These are phyloP conservation scores for Candida smagusa DNA, from an alignment of 1,139 yeast genomes.

Conservation along the genomic window DNA sequence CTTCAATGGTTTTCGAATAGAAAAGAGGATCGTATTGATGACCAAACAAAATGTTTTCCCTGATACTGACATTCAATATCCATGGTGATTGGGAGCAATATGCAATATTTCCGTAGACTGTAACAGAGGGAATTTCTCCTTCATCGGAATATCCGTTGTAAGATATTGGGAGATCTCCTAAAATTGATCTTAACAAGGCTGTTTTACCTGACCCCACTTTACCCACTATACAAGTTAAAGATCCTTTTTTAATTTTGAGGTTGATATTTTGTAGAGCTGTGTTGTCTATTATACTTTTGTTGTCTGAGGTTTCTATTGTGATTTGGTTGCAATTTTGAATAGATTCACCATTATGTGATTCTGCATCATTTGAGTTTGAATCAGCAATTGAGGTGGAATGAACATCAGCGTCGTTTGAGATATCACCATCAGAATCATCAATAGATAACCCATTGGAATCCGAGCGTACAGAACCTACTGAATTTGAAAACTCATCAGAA, in stretches of 20 bases:
- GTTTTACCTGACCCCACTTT: conserved; percentile 80
- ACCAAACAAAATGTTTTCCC: conserved; percentile 42
- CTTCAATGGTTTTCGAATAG: conserved; percentile 29
- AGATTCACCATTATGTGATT: conserved; percentile 1
- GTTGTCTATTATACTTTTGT: background rate
- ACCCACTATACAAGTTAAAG: conserved; percentile 71
- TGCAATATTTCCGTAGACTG: conserved; percentile 19
- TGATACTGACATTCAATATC: conserved; percentile 39
- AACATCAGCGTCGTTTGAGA: too few relatives aligned
- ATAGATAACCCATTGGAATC: too few relatives aligned
- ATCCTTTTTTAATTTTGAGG: conserved; percentile 56
- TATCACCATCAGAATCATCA: too few relatives aligned
- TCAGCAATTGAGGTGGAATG: too few relatives aligned
- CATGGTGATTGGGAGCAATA: conserved; percentile 32
- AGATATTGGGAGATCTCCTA: conserved; percentile 48
- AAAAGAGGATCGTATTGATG: conserved; percentile 24
- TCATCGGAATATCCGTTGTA: conserved; percentile 9
- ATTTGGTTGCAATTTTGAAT: too few relatives aligned
- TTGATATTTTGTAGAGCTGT: conserved; percentile 52
- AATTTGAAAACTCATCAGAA: background rate
- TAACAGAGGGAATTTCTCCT: conserved; percentile 4
- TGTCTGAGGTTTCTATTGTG: too few relatives aligned
- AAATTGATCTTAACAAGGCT: conserved; percentile 56
- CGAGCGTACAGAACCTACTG: conserved; percentile 12
- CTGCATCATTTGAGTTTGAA: background rate